phyloP scores from a whole-genome alignment of 495 filamentous ascomycete genomes.

The Hypoxylon lenormandii region DNA sequence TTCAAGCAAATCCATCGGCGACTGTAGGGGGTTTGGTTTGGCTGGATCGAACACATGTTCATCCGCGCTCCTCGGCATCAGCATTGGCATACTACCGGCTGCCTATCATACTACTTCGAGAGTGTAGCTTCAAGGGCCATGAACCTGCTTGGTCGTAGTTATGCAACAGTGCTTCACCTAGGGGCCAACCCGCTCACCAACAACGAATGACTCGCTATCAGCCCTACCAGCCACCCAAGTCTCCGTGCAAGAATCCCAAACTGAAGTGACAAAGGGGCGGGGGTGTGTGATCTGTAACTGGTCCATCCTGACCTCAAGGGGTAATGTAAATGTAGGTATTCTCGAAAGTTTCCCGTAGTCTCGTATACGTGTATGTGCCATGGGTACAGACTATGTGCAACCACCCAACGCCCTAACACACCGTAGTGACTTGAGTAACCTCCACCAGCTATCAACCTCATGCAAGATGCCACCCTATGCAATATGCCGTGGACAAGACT shows the following conservation, averaged over 20 bases:
- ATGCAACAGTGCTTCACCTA: conserved; percentile 8
- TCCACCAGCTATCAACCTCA: conserved; percentile 47
- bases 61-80: conserved; percentile 12
- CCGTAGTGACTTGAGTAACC: conserved; percentile 42
- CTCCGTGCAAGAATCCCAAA: conserved; percentile 32
- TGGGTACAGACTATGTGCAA: conserved; percentile 52
- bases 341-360: conserved; percentile 33
- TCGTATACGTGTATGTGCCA: conserved; percentile 52
- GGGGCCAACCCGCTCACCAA: background rate
- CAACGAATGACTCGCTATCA: conserved; percentile 10
- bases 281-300: conserved; percentile 26
- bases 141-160: conserved; percentile 21
- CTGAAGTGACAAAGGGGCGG: conserved; percentile 34
- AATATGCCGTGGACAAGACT: conserved; percentile 49
- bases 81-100: conserved; percentile 16
- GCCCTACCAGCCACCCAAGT: conserved; percentile 26
- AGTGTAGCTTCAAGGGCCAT: conserved; percentile 8
- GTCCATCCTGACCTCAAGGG: conserved; percentile 33
- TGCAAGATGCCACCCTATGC: conserved; percentile 54
- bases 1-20: conserved; percentile 25
- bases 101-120: conserved; percentile 2
- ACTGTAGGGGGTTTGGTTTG: conserved; percentile 14
- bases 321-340: conserved; percentile 30
- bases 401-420: conserved; percentile 49
- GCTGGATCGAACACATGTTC: conserved; percentile 20